A percentile compares a stretch with the other conserved stretches of the same genome.
These are phyloP conservation scores for Neoconidiobolus thromboides DNA, from an alignment of 371 early-diverging fungal genomes.

Conservation along the genomic window DNA sequence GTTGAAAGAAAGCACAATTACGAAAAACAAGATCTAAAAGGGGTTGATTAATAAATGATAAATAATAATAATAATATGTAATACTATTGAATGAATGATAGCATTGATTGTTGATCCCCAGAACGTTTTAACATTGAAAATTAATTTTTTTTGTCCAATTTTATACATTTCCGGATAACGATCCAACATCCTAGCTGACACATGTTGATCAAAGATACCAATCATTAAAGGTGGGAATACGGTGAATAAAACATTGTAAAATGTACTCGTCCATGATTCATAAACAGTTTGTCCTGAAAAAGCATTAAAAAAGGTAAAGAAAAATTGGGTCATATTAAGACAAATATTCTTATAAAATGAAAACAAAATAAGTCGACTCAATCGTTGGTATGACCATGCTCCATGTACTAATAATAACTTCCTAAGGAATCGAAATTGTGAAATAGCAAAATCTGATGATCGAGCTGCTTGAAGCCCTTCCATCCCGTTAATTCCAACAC, in stretches of 20 bases:
- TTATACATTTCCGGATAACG: conserved; percentile 93
- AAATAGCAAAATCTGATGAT: conserved; percentile 89
- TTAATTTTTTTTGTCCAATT: conserved; percentile 73
- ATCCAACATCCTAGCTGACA: conserved; percentile 79
- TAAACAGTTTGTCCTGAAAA: conserved; percentile 84
- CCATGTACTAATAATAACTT: conserved; percentile 86
- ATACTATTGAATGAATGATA: conserved; percentile 70
- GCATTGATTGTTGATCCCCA: conserved; percentile 91
- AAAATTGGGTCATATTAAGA: conserved; percentile 92
- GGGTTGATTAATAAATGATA: no score
- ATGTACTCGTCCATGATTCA: conserved; percentile 84
- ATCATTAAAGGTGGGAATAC: conserved; percentile 73
- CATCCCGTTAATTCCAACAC: conserved; percentile 91
- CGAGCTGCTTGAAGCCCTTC: conserved; percentile 96
- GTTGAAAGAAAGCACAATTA: conserved; percentile 20
- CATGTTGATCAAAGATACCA: conserved; percentile 87
- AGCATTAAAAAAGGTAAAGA: conserved; percentile 80
- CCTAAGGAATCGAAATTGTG: conserved; percentile 77
- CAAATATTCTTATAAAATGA: conserved; percentile 95
- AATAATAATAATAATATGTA: no score
- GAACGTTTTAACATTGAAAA: conserved; percentile 82
- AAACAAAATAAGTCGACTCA: conserved; percentile 69
- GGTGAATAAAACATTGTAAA: conserved; percentile 80
- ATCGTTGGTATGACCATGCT: conserved; percentile 79
- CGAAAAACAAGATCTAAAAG: conserved; percentile 7